These are phyloP conservation scores for Microsporum canis DNA, from an alignment of 2,329 filamentous ascomycete genomes.

Conservation along the genomic window DNA sequence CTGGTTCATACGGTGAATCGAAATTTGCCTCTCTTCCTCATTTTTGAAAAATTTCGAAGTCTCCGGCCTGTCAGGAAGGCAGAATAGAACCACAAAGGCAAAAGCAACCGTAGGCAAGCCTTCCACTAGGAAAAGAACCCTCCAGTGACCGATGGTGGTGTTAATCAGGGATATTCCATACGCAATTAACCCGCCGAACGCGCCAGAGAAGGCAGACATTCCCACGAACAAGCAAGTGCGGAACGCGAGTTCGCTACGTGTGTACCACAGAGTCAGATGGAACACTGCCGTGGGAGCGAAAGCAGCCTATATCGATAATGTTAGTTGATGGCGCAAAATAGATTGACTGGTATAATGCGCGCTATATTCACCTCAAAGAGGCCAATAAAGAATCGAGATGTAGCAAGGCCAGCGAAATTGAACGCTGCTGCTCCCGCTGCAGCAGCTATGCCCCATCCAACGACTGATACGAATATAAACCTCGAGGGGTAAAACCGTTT, in stretches of 20 bases:
- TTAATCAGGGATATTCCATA: constrained; percentile 20
- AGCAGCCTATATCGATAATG: constrained; percentile 39
- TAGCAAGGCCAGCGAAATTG: constrained; percentile 44
- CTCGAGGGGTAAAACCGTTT: constrained; percentile 13
- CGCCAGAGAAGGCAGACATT: constrained; percentile 45
- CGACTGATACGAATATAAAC: constrained; percentile 13
- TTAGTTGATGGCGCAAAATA: background rate
- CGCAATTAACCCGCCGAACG: constrained; percentile 42
- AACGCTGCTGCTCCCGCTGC: constrained; percentile 42
- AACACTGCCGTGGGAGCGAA: constrained; percentile 51
- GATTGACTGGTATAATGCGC: background rate
- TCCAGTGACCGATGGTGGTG: constrained; percentile 33
- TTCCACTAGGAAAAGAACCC: constrained; percentile 42
- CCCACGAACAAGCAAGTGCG: constrained; percentile 44
- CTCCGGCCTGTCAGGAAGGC: constrained; percentile 35
- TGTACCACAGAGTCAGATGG: constrained; percentile 50
- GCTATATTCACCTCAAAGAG: constrained; percentile 39
- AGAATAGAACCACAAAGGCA: constrained; percentile 31
- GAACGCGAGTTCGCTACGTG: constrained; percentile 42
- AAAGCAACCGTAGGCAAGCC: constrained; percentile 38
- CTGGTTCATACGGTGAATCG: constrained; percentile 13
- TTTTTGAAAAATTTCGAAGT: constrained; percentile 12
- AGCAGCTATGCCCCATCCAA: constrained; percentile 46
- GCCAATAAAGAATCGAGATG: constrained; percentile 47
- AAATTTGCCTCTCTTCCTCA: constrained; percentile 11